These are phyloP conservation scores for Pleurostoma richardsiae DNA, from an alignment of 2,329 filamentous ascomycete genomes.

Conservation along the genomic window DNA sequence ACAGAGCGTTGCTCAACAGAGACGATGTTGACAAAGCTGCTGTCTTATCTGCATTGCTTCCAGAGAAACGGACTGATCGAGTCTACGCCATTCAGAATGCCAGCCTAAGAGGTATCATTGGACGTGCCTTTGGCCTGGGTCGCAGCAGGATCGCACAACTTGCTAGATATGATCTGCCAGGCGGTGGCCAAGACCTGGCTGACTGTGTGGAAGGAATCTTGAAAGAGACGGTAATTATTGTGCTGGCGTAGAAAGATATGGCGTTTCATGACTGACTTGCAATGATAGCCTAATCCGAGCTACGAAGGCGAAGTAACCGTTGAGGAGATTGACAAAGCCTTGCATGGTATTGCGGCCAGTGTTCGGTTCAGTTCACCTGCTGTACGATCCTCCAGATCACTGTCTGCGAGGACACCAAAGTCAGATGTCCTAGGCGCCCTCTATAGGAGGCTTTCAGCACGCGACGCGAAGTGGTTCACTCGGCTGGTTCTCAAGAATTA, in stretches of 20 bases:
- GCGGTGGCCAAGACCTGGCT: constrained; percentile 60
- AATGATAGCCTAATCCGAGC: too few species aligned
- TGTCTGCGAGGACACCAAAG: constrained; percentile 16
- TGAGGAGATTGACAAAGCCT: constrained; percentile 64
- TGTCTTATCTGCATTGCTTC: constrained; percentile 70
- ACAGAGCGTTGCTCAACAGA: constrained; percentile 54
- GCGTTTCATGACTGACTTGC: too few species aligned
- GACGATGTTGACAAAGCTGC: constrained; percentile 54
- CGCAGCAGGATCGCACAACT: constrained; percentile 57
- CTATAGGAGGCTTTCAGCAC: constrained; percentile 55
- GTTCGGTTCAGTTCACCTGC: constrained; percentile 66
- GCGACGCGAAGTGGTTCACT: constrained; percentile 83
- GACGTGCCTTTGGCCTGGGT: constrained; percentile 61
- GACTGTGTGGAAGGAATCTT: constrained; percentile 65
- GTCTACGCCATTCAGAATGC: constrained; percentile 66
- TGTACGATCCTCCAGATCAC: constrained; percentile 36
- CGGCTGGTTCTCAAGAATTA: constrained; percentile 75
- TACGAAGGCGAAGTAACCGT: constrained; percentile 34
- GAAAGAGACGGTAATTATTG: constrained; percentile 45
- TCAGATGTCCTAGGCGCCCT: constrained; percentile 47
- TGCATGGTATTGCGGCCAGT: constrained; percentile 62
- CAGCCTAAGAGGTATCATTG: constrained; percentile 62
- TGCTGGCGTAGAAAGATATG: too few species aligned
- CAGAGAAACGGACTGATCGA: constrained; percentile 70
- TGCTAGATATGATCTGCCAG: constrained; percentile 53